Base-by-base conservation (phyloP, 176 grass and related monocot genomes). In the Tillandsia leiboldiana region DNA sequence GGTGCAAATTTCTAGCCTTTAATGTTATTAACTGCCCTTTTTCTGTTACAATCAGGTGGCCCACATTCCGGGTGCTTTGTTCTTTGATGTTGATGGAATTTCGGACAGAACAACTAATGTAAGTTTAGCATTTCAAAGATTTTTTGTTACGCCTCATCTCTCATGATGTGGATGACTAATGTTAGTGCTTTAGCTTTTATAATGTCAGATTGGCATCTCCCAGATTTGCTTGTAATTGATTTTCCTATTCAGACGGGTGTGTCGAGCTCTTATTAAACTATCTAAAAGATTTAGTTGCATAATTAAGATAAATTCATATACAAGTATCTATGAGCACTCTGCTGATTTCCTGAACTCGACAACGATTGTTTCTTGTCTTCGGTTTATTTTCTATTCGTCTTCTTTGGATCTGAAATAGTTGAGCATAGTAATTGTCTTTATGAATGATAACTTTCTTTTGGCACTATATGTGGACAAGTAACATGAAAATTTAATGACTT, bases 21-120 rank as follows among this genome's bases (percentile, higher is more conserved):
- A 28, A 67, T 67, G 7, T 61, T 14, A 9, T 5, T 2, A 61
- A 61, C 56, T 61, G 17, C 2, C 9, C 15, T 22, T 61, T 61
- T 59, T 61, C 13, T 61, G n/a, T 15, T 61, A 61, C 22, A 61
- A 9, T 61, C 72, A 99, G 89, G 90, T 99, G 77, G 89, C 94
- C 48, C 94, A 99, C 85, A 99, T 99, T 77, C 89, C 84, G 67
- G 84, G 89, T 62, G 82, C 89, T 2, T 80, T 99, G 77, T 99
- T 99, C 81, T 99, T 99, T 67, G 89, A 93, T 80, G 89, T 99
- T 68, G 94, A 99, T 62, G 94, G 87, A 48, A 93, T 99, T 79
- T 99, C 89, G 29, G 89, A 99, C 66, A 83, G 75, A 82, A 75
- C 77, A 70, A 90, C 94, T 1, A 81, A 54, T 77, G 94, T 99